Base-by-base conservation (phyloP, 2,329 filamentous ascomycete genomes). In the Paraconiothyrium brasiliense region DNA sequence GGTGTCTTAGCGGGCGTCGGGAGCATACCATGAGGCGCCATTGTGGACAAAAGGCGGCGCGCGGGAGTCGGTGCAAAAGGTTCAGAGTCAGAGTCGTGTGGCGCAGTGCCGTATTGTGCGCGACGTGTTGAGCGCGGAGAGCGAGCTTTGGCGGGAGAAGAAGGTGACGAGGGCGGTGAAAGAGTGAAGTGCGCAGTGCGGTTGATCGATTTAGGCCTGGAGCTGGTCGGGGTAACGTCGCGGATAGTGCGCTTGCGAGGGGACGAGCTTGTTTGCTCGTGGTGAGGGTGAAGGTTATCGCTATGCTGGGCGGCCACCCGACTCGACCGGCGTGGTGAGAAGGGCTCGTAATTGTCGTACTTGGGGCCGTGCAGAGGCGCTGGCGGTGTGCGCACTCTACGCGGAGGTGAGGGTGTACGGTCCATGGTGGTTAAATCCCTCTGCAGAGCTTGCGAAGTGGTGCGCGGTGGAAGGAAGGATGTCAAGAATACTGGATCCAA, bases 1-100 rank as follows among this genome's bases (percentile, higher is more conserved):
- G 87, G 92, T 3, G 92, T 94, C 81, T 94, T 94, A 66, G 88
- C 86, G 2, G 92, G 92, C 3, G 92, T 94, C 16, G 90, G 91
- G 49, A 94, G 86, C 85, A 92, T 90, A 65, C 82, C 84, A 58
- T 68, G 57, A 76, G 76, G 35, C 63, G 76, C 62, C 68, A 75
- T 70, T 51, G 67, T 63, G 34, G 73, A 65, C 9, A 74, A 59
- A 20, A 69, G 65, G 51, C 74, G 71, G 2, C 71, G 69, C 4
- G 68, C 66, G 51, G 74, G 69, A 2, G 71, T 72, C 6, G 70
- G 68, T 16, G 71, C 70, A 39, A 64, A 62, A 48, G 67, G 64
- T 54, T 78, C 73, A 1, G 72, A 75, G 62, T 76, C 75, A 1
- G 71, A 76, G 43, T 76, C 75, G 34, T 69, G 58, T n/a, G 69